Percentiles rank a stretch among this genome's conserved stretches.
phyloP scores from a whole-genome alignment of 1,139 yeast genomes.

The Suhomyces ambrosiae region DNA sequence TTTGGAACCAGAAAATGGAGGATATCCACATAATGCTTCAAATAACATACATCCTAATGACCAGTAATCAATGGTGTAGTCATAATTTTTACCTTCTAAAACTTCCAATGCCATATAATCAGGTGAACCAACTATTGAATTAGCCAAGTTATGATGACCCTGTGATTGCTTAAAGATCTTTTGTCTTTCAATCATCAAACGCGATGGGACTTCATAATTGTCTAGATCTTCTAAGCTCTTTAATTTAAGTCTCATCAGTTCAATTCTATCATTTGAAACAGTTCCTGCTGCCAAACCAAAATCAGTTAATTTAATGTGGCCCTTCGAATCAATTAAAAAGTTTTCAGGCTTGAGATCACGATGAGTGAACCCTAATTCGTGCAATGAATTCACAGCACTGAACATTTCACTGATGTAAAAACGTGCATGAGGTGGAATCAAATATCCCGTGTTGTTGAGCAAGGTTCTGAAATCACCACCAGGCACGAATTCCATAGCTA shows the following conservation, averaged over 20 bases:
- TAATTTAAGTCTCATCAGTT: constrained; percentile 84
- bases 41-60: constrained; percentile 93
- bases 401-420: constrained; percentile 97
- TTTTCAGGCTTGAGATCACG: constrained; percentile 98
- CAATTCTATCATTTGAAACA: constrained; percentile 89
- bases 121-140: constrained; percentile 96
- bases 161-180: constrained; percentile 77
- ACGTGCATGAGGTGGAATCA: constrained; percentile 93
- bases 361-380: constrained; percentile 93
- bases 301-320: constrained; percentile 95
- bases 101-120: constrained; percentile 99
- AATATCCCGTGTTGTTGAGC: constrained; percentile 86
- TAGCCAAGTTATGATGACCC: constrained; percentile 70
- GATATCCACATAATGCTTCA: constrained; percentile 91
- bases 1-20: constrained; percentile 93
- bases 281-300: constrained; percentile 98
- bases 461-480: constrained; percentile 98
- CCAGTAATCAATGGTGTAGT: constrained; percentile 98
- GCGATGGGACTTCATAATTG: constrained; percentile 70
- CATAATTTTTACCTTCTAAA: constrained; percentile 89
- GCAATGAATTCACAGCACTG: constrained; percentile 88
- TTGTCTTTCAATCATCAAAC: constrained; percentile 86
- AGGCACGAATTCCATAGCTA: constrained; percentile 99
- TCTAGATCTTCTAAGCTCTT: constrained; percentile 75
- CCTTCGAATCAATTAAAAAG: constrained; percentile 88